Evolutionary conservation across 768 basidiomycete species (phyloP), one percentile per base, ranked within the genome.

Genomic region (Postia placenta): DNA sequence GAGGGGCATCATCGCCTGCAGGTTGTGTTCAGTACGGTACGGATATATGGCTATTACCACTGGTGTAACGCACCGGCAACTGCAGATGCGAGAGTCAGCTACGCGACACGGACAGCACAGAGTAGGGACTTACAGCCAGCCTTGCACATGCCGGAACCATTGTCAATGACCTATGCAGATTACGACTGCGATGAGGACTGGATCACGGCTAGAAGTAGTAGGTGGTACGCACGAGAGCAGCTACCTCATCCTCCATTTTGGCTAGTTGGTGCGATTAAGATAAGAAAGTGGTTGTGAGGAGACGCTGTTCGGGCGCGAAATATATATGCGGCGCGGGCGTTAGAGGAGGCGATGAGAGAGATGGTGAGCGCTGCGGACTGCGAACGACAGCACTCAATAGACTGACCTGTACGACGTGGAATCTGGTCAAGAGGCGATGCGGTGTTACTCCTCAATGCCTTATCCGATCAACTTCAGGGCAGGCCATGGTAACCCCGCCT

Each of bases 141-240:
- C 77, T 98, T 98, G 87, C 94, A 97, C 94, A 97, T 98, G 73
- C 94, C 95, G 65, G 94, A 97, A 65, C 91, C 92, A 69, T 90
- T 90, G 71, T 92, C 87, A 67, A 89, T 86, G 70, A 90, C 87
- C 87, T 87, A 56, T 15, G 25, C 42, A 20, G 24, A 24, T 35
- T 44, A 14, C 17, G 35, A 57, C 11, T 52, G 44, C 45, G 40
- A n/a, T n/a, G n/a, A n/a, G n/a, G 14, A 24, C 19, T 6, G 15
- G 20, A 17, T n/a, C 38, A 6, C 9, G 26, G 28, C 38, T n/a
- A 38, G 39, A 20, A 27, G 14, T 15, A 24, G 17, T 42, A 11
- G 36, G 3, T 15, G 45, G 5, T 30, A 65, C 71, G 53, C 60
- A 75, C 73, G 64, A 76, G 69, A 60, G 74, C 79, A 51, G 81